Conservation (phyloP, 257 asterid genomes). For the Rauvolfia tetraphylla region DNA sequence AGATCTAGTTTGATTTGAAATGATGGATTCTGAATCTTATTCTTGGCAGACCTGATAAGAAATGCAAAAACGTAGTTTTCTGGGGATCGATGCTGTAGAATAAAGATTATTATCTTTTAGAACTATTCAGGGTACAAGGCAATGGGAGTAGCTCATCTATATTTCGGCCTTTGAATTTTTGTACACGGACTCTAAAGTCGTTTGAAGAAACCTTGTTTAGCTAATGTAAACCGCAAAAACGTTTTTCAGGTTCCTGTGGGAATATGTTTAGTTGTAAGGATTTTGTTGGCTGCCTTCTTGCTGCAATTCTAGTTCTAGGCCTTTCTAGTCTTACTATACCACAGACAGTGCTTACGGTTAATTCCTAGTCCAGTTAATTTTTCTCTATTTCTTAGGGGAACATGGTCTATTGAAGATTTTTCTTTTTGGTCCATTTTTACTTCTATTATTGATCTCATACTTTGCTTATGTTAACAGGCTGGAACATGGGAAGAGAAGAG, state of each 20-base stretch:
- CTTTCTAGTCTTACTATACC: not conserved
- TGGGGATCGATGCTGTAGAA: not conserved
- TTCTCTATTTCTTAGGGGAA: not conserved
- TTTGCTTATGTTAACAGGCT: constrained; percentile 32
- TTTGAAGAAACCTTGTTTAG: not conserved
- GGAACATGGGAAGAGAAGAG: constrained; percentile 58
- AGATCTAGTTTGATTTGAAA: not conserved
- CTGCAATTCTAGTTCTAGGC: not conserved
- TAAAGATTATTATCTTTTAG: not conserved
- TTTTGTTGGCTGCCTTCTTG: not conserved
- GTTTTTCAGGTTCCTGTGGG: not conserved
- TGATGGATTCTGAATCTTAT: not conserved
- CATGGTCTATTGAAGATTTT: not conserved
- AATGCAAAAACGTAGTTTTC: not conserved
- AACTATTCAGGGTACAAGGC: not conserved
- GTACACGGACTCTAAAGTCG: not conserved
- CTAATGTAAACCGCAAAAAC: not conserved
- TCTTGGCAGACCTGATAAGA: not conserved
- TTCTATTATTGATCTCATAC: not conserved
- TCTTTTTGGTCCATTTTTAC: not conserved
- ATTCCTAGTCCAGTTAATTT: not conserved
- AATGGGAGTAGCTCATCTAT: not conserved
- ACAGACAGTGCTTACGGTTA: not conserved
- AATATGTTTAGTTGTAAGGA: not conserved
- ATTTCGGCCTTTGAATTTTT: not conserved